Evolutionary conservation across 805 yeast species (phyloP), one percentile per base, ranked within the genome.

Genomic region (Millerozyma miso): DNA sequence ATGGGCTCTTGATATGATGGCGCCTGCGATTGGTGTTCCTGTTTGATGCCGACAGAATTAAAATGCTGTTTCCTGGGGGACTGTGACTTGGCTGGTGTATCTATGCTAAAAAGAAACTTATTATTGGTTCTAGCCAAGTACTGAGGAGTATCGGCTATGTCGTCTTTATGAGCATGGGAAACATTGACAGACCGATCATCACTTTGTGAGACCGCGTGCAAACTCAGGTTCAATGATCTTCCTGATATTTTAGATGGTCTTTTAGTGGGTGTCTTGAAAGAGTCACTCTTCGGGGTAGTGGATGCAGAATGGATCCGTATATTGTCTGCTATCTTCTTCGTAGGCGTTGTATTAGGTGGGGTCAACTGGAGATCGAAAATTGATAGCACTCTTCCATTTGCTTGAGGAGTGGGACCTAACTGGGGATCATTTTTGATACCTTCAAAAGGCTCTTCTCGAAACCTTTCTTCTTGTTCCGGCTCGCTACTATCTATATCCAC

Each of bases 351-450:
- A 39, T 69, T 71, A 4, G 74, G 74, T 0, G 74, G 74, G 4
- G 74, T 67, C 46, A 65, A 40, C 32, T 59, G 48, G 41, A 80
- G 67, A 47, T 87, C 95, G 55, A 88, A 83, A 3, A 88, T 69
- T 14, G 93, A 81, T 29, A 85, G 58, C 0, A 86, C 85, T 41
- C 83, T 76, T 0, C 96, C 96, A 47, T 82, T 73, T 7, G 87
- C 73, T 52, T 88, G 96, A 0, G 96, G 96, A 0, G 96, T 88
- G 0, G 96, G 96, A 0, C 95, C 95, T 10, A 87, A 57, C 46
- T 80, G 38, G 15, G 26, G 40, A n/a, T 40, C 33, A 16, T 10
- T 32, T n/a, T 19, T 13, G 12, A 8, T 38, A 19, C 18, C 31
- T 19, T 29, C 36, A 14, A 17, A 17, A 36, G 10, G 8, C 12